Evolutionary conservation across 306 rosid species (phyloP), one percentile per base, ranked within the genome.

Genomic region (Lupinus albus): DNA sequence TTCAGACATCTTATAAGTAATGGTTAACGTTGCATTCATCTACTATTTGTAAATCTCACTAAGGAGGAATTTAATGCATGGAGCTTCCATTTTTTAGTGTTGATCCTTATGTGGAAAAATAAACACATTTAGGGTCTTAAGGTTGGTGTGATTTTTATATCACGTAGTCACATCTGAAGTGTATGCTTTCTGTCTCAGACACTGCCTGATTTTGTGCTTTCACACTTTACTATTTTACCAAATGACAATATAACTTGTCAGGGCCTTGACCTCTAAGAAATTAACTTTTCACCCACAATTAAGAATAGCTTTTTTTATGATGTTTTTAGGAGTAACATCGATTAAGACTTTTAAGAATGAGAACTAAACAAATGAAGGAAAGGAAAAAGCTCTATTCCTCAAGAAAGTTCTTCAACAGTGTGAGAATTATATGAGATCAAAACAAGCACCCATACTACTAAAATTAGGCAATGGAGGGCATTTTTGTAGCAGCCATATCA

Each of bases 181-280:
- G 67, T 6, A 35, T 38, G 76, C 32, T n/a, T 64, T 41, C 55
- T 64, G 51, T 66, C 54, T 66, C 53, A 9, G 66, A 4, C 35
- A 55, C 20, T 46, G 42, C 70, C 45, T 54, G 65, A 46, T 74
- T 74, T 56, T 47, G 9, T 56, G 67, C 53, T 74, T 56, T 35
- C 79, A 25, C 30, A 74, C 68, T 66, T 52, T 8, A 15, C n/a
- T n/a, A n/a, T n/a, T n/a, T 66, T 66, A 17, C 44, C 32, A 18
- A 16, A 66, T 66, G 61, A 20, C 28, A 21, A 21, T 21, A n/a
- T 15, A 74, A 45, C 41, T 64, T 15, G 67, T 11, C 35, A 47
- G 61, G 61, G 65, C 11, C 77, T 72, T 62, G 42, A 55, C 35
- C 54, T 41, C 66, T 64, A 64, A 64, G 78, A 36, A 74, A 74